Conservation (phyloP, 495 filamentous ascomycete species). For the Penicillium longicatenatum region DNA sequence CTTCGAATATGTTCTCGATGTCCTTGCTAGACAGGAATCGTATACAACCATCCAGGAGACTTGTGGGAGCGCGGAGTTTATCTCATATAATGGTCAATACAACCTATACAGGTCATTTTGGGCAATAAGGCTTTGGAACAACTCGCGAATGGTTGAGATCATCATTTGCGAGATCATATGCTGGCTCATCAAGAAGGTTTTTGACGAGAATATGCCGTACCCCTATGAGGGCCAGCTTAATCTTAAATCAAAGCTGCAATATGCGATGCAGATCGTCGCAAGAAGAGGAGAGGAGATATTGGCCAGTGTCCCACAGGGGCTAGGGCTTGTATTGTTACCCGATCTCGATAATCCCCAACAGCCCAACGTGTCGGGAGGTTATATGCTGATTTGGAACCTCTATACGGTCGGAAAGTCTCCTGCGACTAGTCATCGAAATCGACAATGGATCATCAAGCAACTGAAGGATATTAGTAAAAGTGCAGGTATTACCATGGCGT, state of each 20-base stretch:
- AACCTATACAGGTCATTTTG: constrained; percentile 23
- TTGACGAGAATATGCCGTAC: constrained; percentile 13
- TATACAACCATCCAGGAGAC: constrained; percentile 19
- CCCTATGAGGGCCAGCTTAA: not conserved
- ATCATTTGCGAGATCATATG: constrained; percentile 24
- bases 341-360: constrained; percentile 8
- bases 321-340: constrained; percentile 22
- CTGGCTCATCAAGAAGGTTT: constrained; percentile 21
- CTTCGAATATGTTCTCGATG: constrained; percentile 13
- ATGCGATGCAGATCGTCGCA: constrained; percentile 33
- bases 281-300: constrained; percentile 43
- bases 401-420: constrained; percentile 34
- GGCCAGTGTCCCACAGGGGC: constrained; percentile 47
- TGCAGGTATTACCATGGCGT: constrained; percentile 22
- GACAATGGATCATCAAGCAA: constrained; percentile 32
- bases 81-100: constrained; percentile 24
- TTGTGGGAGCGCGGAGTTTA: constrained; percentile 8
- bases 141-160: constrained; percentile 25
- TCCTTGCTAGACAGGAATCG: constrained; percentile 28
- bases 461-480: constrained; percentile 29
- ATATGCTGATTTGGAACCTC: constrained; percentile 39
- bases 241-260: constrained; percentile 23
- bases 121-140: constrained; percentile 36
- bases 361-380: constrained; percentile 28
- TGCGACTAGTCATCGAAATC: constrained; percentile 21